Base-by-base conservation (phyloP, 2,329 filamentous ascomycete species). In the Didymella lethalis region DNA sequence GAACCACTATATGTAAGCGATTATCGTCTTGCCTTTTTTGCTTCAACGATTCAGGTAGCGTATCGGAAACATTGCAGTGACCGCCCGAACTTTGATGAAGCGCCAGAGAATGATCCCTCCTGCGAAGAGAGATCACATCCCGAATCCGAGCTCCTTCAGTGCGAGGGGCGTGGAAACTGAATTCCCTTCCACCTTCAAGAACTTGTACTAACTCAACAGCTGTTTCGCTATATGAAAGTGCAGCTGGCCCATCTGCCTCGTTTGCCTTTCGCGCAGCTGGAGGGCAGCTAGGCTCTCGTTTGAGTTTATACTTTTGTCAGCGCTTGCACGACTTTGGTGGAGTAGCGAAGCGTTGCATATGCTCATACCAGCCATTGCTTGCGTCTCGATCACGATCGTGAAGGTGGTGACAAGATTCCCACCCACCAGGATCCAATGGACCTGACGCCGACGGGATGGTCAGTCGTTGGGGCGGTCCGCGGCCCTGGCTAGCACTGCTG, bases 381-480 rank as follows among this genome's bases (percentile, higher is more conserved):
- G n/a, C 45, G 18, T 48, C 38, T 46, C 44, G 44, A 45, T 29
- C 36, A 45, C 20, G 38, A n/a, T 31, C 16, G 25, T 52, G 31
- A 26, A 3, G 40, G 25, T 23, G 31, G 40, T 43, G 25, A 44
- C 23, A 28, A n/a, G 28, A 16, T 11, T 47, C 16, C 38, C 38
- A 57, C 14, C 48, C 55, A 59, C 26, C 38, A 58, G 46, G 45
- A 25, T 49, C 40, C 38, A 41, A 26, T 59, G 56, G 56, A 54
- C 40, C 32, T 50, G 31, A 23, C 49, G 47, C 56, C 56, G 56
- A n/a, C 40, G 14, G 46, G 56, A 41, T 44, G 50, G 26, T n/a
- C 28, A 40, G 12, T 38, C 50, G 34, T 20, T 50, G 26, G n/a
- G 40, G 29, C 31, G 25, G 28, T 20, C 23, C 20, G 29, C 47